Evolutionary conservation across 441 rosid species (phyloP).

Genomic region (Syzygium syzygioides): DNA sequence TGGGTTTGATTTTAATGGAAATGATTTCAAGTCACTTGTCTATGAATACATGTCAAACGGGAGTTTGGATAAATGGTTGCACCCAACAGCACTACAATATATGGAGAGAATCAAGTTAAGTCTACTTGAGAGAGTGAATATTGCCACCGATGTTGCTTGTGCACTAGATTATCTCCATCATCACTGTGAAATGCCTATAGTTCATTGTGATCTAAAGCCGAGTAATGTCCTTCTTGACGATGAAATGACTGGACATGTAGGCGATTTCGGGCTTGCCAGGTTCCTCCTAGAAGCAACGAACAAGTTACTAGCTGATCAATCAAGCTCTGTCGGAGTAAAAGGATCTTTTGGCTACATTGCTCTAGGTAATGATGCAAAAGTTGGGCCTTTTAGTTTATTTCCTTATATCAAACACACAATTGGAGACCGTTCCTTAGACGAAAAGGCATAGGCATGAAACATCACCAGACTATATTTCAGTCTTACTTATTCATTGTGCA

Average conservation of each 20-base stretch:
- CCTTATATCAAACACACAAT: neutral
- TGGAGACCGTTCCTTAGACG: neutral
- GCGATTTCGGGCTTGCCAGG: neutral
- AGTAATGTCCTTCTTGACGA: neutral
- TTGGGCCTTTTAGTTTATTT: neutral
- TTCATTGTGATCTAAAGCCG: neutral
- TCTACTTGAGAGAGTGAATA: neutral
- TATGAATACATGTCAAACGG: neutral
- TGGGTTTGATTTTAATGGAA: neutral
- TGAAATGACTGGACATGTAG: neutral
- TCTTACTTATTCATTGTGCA: neutral
- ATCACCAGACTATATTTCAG: neutral
- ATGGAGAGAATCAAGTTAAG: neutral
- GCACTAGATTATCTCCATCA: neutral
- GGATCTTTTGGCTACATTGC: neutral
- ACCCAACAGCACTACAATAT: neutral
- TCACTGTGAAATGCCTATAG: neutral
- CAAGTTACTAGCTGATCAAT: neutral
- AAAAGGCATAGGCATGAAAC: neutral
- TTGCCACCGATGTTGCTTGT: neutral
- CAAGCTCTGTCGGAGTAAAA: neutral
- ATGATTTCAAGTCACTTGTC: neutral
- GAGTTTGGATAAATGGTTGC: neutral
- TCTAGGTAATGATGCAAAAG: neutral
- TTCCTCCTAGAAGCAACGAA: neutral